Evolutionary conservation across 73 alveolate species (phyloP), one percentile per base, ranked within the genome.

Genomic region (Vitrella brassicaformis): DNA sequence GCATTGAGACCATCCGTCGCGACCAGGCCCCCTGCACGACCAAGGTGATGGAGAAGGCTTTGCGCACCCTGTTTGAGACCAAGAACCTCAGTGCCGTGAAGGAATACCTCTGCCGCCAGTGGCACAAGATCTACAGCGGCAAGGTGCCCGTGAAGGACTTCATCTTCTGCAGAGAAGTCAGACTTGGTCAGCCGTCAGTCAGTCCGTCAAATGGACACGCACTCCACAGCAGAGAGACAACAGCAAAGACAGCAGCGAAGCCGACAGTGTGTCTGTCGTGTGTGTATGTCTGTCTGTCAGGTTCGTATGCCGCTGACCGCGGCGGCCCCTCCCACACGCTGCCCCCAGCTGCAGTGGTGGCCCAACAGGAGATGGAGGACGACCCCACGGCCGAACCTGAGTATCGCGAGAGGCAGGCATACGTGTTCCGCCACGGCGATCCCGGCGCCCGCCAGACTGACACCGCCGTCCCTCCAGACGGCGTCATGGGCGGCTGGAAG

Each of bases 1-100:
- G 97, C 56, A 80, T 91, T 27, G 97, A 91, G 75, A 91, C 93
- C 46, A 89, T 93, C 9, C 87, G 95, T 68, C 78, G 93, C 73
- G 96, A 86, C 74, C 77, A 85, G 9, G 78, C 84, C 70, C 87
- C 84, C 67, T 86, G 86, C 22, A 90, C 82, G n/a, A 71, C 87
- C 28, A 87, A 85, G 85, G 81, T 92, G 47, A 89, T 92, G 85
- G 95, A 89, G 76, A 87, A 89, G 73, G 65, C 84, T 78, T 79
- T 92, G n/a, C 82, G 89, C 39, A 56, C 87, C 31, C 85, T 92
- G 71, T 92, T 92, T 73, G 92, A 80, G 27, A 73, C 85, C 72
- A 85, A 87, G 68, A 92, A 92, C 71, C 74, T 89, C 28, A n/a
- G n/a, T n/a, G n/a, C n/a, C n/a, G n/a, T n/a, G n/a, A n/a, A n/a